Base-by-base conservation (phyloP, 805 yeast species). In the Brettanomyces custersianus region DNA sequence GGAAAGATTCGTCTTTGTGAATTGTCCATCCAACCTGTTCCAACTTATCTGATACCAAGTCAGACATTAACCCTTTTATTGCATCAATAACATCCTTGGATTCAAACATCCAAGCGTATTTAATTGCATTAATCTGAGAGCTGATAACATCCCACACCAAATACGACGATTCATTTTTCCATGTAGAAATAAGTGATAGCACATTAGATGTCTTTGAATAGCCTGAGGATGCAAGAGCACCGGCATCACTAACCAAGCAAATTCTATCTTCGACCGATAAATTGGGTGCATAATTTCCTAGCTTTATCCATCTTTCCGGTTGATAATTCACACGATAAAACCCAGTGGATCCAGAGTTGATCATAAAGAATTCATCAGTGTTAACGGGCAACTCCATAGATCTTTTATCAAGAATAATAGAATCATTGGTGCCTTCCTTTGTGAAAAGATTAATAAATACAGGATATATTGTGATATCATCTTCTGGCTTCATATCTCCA, bases 1-100 rank as follows among this genome's bases (percentile, higher is more conserved):
- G 58, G 51, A 52, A 52, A 10, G 59, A 39, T 29, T 90, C 96
- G 33, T 81, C 74, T 10, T 95, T 94, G 42, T 84, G 74, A 49
- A 80, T 90, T 12, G 81, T 73, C 65, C 87, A 95, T n/a, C 92
- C 83, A 20, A 80, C 69, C 19, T 72, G 77, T 53, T 55, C 55
- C 22, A 47, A 43, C 35, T 45, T 54, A 6, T 40, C 48, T 15
- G 45, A 19, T 13, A 54, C 58, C 29, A 55, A 39, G 4, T 46
- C 53, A 33, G 40, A 54, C 37, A 48, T 49, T 35, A 70, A 65
- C 4, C 47, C 41, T 9, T 51, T 52, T 35, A 68, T 53, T 5
- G 56, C 58, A 12, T 47, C 35, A 13, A 49, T 49, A 13, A 60
- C 45, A 16, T 48, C 45, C 26, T 54, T 57, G 34, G 60, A 58